phyloP scores from a whole-genome alignment of 1,284 basidiomycete species.

The Abortiporus biennis region DNA sequence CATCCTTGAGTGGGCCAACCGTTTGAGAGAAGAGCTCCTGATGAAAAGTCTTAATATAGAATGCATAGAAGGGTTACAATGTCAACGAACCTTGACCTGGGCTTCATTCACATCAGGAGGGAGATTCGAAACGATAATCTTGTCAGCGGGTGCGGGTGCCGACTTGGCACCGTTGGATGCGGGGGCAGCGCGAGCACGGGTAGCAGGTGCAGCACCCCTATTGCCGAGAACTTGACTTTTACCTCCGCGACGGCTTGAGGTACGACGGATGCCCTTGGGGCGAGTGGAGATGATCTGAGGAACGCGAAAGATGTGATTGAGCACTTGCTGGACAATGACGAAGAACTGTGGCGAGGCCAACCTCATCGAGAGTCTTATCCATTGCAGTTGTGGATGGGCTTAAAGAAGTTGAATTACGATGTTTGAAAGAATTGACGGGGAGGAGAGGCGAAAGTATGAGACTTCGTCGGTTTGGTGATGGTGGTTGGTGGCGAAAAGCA shows the following conservation, averaged over 20 bases:
- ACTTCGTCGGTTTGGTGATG: slow-evolving; percentile 8
- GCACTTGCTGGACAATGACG: too few relatives aligned
- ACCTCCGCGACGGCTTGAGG: slow-evolving; percentile 36
- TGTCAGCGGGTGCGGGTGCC: slow-evolving; percentile 51
- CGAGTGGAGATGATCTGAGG: slow-evolving; percentile 71
- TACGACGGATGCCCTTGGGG: slow-evolving; percentile 45
- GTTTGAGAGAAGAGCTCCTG: slow-evolving; percentile 95
- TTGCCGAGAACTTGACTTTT: slow-evolving; percentile 55
- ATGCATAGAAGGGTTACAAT: slow-evolving; percentile 4
- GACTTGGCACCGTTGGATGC: slow-evolving; percentile 33
- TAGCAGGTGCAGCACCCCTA: slow-evolving; percentile 34
- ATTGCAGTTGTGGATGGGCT: slow-evolving; percentile 29
- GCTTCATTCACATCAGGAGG: slow-evolving; percentile 92
- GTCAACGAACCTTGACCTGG: slow-evolving; percentile 77
- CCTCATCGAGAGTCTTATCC: slow-evolving; percentile 91
- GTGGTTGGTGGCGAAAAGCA: slow-evolving; percentile 23
- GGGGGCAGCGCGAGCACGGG: slow-evolving; percentile 43
- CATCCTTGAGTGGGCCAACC: slow-evolving; percentile 81
- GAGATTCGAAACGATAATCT: slow-evolving; percentile 96
- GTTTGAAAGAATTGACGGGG: slow-evolving; percentile 11
- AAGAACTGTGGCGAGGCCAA: too few relatives aligned
- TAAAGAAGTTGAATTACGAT: slow-evolving; percentile 7
- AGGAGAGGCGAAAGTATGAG: slow-evolving; percentile 7
- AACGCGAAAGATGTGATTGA: slow-evolving; percentile 16
- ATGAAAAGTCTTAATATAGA: too few relatives aligned